phyloP scores from a whole-genome alignment of 352 stramenopile species.

The Phytopythium litorale region DNA sequence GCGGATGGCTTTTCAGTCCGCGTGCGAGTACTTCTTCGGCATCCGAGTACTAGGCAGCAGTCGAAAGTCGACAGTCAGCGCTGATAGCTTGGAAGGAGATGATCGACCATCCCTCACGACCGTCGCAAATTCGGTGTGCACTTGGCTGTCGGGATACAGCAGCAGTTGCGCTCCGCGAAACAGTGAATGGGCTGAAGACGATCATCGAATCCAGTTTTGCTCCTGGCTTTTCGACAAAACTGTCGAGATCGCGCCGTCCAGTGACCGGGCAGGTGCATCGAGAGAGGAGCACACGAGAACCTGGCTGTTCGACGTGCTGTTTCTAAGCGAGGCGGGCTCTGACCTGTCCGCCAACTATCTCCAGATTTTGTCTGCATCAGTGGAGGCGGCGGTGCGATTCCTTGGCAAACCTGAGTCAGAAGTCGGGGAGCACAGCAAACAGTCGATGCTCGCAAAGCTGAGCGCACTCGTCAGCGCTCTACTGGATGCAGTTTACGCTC shows the following conservation, averaged over 20 bases:
- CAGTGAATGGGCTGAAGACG: conserved; percentile 1
- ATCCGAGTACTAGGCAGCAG: conserved; percentile 20
- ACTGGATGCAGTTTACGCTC: conserved; percentile 35
- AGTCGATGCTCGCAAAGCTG: conserved; percentile 9
- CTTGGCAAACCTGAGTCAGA: conserved; percentile 3
- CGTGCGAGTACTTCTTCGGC: conserved; percentile 37
- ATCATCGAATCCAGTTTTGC: conserved; percentile 19
- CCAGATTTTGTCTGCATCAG: conserved; percentile 16
- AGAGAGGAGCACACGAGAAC: conserved; percentile 13
- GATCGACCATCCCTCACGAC: neutral
- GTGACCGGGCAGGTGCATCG: neutral
- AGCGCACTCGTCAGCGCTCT: conserved; percentile 21
- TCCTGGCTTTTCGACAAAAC: conserved; percentile 28
- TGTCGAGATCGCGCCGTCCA: neutral
- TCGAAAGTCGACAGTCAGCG: neutral
- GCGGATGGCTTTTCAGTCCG: conserved; percentile 17
- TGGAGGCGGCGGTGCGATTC: conserved; percentile 17
- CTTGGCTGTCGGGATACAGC: conserved; percentile 12
- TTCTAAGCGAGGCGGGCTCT: conserved; percentile 30
- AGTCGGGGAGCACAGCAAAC: neutral
- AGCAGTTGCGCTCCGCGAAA: neutral
- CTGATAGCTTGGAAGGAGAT: neutral
- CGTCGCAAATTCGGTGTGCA: neutral
- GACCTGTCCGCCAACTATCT: conserved; percentile 27
- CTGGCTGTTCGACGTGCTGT: conserved; percentile 61